Conservation (phyloP, 2,329 filamentous ascomycete genomes). For the Exophiala sideris region DNA sequence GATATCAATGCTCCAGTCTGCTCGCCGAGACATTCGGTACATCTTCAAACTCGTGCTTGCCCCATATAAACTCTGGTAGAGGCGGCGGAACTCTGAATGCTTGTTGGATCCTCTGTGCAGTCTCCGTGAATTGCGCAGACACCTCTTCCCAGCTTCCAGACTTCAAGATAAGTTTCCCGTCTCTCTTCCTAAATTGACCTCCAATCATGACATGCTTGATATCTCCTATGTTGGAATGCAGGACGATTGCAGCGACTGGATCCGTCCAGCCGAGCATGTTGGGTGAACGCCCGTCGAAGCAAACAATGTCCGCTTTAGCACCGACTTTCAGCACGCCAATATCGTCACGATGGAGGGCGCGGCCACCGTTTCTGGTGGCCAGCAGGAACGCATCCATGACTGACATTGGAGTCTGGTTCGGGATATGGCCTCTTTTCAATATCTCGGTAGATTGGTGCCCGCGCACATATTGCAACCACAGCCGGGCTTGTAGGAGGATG, state of each 20-base stretch:
- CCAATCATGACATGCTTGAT: constrained; percentile 51
- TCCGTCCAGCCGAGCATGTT: constrained; percentile 38
- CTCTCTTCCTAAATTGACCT: constrained; percentile 49
- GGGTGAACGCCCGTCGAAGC: constrained; percentile 41
- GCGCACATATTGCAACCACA: constrained; percentile 53
- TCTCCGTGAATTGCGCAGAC: not conserved
- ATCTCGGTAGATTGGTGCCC: constrained; percentile 15
- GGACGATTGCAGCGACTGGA: constrained; percentile 54
- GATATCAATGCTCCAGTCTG: not conserved
- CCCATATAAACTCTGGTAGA: not conserved
- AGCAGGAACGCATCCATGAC: constrained; percentile 56
- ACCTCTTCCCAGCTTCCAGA: not conserved
- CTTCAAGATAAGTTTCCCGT: constrained; percentile 35
- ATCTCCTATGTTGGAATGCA: constrained; percentile 53
- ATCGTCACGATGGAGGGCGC: constrained; percentile 51
- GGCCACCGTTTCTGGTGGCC: constrained; percentile 52
- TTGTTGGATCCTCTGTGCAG: not conserved
- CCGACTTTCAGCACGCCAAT: constrained; percentile 50
- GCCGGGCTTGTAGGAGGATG: constrained; percentile 51
- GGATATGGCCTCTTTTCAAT: constrained; percentile 39
- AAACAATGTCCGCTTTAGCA: constrained; percentile 54
- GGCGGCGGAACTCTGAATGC: not conserved
- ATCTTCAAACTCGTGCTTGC: not conserved
- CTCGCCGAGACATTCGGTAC: not conserved
- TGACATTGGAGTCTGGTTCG: constrained; percentile 50